These are phyloP conservation scores for Phyllosticta capitalensis DNA, from an alignment of 2,329 filamentous ascomycete genomes.

Conservation along the genomic window DNA sequence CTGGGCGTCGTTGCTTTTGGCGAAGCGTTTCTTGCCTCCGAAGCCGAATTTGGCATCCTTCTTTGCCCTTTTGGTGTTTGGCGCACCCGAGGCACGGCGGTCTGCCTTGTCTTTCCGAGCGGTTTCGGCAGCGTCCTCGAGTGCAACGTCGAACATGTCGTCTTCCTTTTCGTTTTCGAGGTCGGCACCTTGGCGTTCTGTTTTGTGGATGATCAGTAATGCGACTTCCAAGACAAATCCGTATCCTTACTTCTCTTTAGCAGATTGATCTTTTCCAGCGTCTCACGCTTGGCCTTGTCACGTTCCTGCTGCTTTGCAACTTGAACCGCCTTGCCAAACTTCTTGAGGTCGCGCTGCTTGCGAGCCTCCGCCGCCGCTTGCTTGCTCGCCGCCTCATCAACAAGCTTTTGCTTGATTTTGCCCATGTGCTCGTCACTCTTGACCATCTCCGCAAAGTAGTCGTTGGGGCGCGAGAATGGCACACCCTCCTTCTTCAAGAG, in stretches of 20 bases:
- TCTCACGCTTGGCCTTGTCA: conserved; percentile 83
- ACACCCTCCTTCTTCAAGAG: conserved; percentile 72
- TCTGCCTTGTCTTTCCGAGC: conserved; percentile 35
- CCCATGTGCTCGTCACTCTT: conserved; percentile 98
- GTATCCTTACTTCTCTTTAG: conserved; percentile 80
- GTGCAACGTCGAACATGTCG: conserved; percentile 83
- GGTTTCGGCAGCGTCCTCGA: conserved; percentile 56
- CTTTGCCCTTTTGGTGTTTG: conserved; percentile 73
- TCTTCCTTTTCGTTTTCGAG: conserved; percentile 61
- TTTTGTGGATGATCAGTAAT: neutral
- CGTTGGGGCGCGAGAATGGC: conserved; percentile 76
- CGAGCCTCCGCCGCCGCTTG: conserved; percentile 87
- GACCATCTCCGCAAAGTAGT: conserved; percentile 99
- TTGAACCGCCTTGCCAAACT: conserved; percentile 98
- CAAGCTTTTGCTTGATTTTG: conserved; percentile 84
- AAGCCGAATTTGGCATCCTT: conserved; percentile 93
- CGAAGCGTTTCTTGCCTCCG: conserved; percentile 86
- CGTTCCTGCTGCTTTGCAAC: conserved; percentile 92
- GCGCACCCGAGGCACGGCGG: conserved; percentile 29
- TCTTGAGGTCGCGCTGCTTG: conserved; percentile 90
- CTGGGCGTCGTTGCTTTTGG: conserved; percentile 81
- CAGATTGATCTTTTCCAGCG: conserved; percentile 87
- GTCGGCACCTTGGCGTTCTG: conserved; percentile 73
- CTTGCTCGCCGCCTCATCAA: conserved; percentile 85
- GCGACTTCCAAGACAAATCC: neutral